phyloP scores from a whole-genome alignment of 352 stramenopile species.

The Phytopythium litorale region DNA sequence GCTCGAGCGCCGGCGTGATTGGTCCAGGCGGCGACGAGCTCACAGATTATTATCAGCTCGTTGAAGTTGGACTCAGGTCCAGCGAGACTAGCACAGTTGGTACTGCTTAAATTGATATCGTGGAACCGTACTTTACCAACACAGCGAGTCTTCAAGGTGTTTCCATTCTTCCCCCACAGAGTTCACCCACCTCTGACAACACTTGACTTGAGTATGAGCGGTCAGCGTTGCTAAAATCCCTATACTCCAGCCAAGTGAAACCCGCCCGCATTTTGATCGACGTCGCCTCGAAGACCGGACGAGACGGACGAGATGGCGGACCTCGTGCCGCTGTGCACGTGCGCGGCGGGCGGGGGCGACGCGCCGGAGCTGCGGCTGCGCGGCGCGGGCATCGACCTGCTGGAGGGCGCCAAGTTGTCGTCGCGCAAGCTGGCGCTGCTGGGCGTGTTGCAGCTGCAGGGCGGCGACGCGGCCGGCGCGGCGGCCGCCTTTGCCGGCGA shows the following conservation, averaged over 20 bases:
- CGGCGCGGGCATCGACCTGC: slow-evolving; percentile 36
- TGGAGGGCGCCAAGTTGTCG: slow-evolving; percentile 40
- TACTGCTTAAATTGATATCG: background rate
- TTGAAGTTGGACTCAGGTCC: background rate
- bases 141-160: background rate
- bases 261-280: background rate
- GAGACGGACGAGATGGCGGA: slow-evolving; percentile 11
- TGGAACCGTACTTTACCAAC: background rate
- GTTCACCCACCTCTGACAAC: background rate
- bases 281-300: background rate
- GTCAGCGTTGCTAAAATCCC: too few relatives aligned
- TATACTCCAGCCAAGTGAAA: background rate
- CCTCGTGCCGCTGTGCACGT: slow-evolving; percentile 64
- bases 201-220: background rate
- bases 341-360: slow-evolving; percentile 12
- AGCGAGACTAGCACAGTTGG: background rate
- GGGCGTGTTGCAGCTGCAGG: slow-evolving; percentile 37
- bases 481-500: slow-evolving; percentile 14
- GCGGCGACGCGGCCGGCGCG: slow-evolving; percentile 7
- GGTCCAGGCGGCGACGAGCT: too few relatives aligned
- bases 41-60: background rate
- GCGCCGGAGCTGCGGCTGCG: slow-evolving; percentile 34
- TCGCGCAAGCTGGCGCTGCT: slow-evolving; percentile 54
- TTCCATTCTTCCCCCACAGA: background rate
- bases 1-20: background rate